Base-by-base conservation (phyloP, 2,329 filamentous ascomycete species). In the Dichotomopilus funicola region DNA sequence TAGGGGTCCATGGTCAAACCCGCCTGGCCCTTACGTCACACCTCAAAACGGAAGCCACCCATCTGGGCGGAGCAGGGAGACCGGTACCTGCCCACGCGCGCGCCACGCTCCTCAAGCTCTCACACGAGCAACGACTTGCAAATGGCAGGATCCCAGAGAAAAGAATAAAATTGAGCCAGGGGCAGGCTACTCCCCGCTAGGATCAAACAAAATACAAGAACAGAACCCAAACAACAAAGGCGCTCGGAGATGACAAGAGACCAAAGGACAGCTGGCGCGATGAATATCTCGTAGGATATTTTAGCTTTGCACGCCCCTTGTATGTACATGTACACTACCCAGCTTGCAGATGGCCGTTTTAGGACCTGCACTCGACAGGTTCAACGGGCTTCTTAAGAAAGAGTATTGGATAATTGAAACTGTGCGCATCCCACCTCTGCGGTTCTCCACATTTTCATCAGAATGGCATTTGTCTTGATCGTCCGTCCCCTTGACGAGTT, bases 61-160 rank as follows among this genome's bases (percentile, higher is more conserved):
- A 35, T 47, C 10, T 42, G 13, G 35, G 48, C 42, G 11, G 8
- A 6, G 12, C 12, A 11, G 19, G 19, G 2, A 27, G 19, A 27
- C 43, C n/a, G 33, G 49, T 27, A 34, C 40, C 40, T 13, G 12
- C 4, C 6, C 42, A 38, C 33, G 19, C 19, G 19, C 19, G 19
- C 19, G 19, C 19, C 19, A 27, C 19, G 19, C 51, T 36, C 44
- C 13, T 10, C 19, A 19, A 42, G 41, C 7, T 35, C 34, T 45
- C 46, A 55, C 53, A 41, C 41, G 41, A 55, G 53, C 53, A 46
- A 31, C 31, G 36, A 33, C 33, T 42, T 38, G 43, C n/a, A 45
- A 43, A 4, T 31, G 13, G 36, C 11, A 40, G 12, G 27, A 6
- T 2, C 1, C 27, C 38, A 7, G 6, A 42, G 19, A 34, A 37